Conservation (phyloP, 225 moss, liverwort and hornwort genomes). For the Lunularia cruciata region DNA sequence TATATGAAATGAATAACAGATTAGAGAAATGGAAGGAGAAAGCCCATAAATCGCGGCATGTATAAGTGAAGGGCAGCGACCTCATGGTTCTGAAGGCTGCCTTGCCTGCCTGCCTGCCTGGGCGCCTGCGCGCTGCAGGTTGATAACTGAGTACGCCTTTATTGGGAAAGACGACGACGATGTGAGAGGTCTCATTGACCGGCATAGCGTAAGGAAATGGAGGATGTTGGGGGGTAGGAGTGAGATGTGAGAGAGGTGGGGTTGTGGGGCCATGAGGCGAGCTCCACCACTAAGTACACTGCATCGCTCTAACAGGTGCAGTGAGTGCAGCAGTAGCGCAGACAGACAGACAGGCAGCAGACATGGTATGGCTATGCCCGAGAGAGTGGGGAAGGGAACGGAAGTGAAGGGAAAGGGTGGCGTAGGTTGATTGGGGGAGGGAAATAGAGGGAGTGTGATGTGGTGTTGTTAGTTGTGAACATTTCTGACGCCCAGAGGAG, state of each 20-base stretch:
- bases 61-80: background rate
- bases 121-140: no score
- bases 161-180: background rate
- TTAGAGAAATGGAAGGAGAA: background rate
- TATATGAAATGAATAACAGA: no score
- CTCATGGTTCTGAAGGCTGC: conserved; percentile 3
- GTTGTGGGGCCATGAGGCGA: background rate
- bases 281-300: conserved; percentile 14
- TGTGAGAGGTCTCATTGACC: background rate
- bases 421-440: background rate
- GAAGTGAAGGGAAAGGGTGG: background rate
- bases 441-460: background rate
- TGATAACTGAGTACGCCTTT: background rate
- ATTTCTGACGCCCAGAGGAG: conserved; percentile 1
- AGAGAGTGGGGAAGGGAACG: background rate
- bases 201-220: conserved; percentile 8
- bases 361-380: conserved; percentile 20
- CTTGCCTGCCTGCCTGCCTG: no score
- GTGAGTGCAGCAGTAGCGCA: conserved; percentile 7
- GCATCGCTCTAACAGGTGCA: conserved; percentile 5
- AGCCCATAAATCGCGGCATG: conserved; percentile 5
- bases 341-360: conserved; percentile 18
- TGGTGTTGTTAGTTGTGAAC: no score
- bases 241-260: background rate
- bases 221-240: conserved; percentile 1